Evolutionary conservation across 78 protist species (phyloP).

Genomic region (Paratrimastix pyriformis): DNA sequence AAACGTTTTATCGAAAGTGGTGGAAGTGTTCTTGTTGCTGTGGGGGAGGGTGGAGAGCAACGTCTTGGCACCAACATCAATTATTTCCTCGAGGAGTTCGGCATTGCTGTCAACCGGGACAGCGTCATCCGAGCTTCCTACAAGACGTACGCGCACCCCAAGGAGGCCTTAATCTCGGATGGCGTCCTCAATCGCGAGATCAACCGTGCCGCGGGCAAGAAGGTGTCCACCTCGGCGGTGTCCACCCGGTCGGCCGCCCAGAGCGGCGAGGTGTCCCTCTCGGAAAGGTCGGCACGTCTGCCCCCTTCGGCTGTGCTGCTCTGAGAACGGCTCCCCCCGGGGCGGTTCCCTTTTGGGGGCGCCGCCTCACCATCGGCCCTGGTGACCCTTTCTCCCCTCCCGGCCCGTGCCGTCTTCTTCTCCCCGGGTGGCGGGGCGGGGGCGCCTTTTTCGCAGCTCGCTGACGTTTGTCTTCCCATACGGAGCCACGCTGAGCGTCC

Average conservation of each 20-base stretch:
- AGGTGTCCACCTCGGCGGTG: not conserved
- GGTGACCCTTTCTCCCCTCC: not conserved
- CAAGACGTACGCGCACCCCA: constrained; percentile 58
- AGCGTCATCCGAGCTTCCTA: constrained; percentile 47
- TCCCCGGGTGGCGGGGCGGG: too few species aligned
- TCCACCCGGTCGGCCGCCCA: not conserved
- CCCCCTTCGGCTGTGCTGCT: not conserved
- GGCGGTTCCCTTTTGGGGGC: not conserved
- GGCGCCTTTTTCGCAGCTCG: too few species aligned
- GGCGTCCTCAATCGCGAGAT: constrained; percentile 51
- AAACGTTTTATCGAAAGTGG: constrained; percentile 23
- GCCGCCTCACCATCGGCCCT: not conserved
- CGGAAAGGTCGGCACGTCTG: not conserved
- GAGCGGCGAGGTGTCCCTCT: not conserved
- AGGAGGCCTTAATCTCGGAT: constrained; percentile 31
- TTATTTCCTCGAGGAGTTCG: constrained; percentile 40
- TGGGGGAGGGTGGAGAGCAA: constrained; percentile 53
- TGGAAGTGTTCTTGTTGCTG: constrained; percentile 39
- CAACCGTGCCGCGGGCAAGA: constrained; percentile 31
- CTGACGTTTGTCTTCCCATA: constrained; percentile 50
- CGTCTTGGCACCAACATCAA: constrained; percentile 37
- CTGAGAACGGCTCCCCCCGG: not conserved
- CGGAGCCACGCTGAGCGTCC: constrained; percentile 60
- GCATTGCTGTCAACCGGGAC: constrained; percentile 56
- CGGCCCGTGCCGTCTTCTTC: not conserved